A percentile compares a stretch with the other conserved stretches of the same genome.
These are phyloP conservation scores for Elaeis oleifera DNA, from an alignment of 202 grass and related monocot species.

Conservation along the genomic window DNA sequence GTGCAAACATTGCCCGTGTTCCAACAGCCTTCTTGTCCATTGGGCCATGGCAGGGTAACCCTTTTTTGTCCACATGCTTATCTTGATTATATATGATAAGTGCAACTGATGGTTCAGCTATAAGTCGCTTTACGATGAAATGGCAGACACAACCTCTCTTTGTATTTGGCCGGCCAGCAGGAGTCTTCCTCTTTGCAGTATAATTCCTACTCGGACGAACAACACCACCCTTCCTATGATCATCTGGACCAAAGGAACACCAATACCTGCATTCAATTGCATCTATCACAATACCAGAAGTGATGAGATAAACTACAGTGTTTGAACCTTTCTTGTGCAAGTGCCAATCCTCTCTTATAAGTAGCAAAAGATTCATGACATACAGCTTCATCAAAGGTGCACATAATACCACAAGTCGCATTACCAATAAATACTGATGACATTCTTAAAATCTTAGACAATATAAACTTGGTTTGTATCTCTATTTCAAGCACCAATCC, in stretches of 20 bases:
- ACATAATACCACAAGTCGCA: too few relatives aligned
- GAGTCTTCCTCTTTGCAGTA: conserved; percentile 63
- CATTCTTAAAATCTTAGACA: too few relatives aligned
- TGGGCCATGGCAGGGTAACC: conserved; percentile 74
- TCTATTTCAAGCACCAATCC: too few relatives aligned
- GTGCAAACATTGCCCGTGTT: conserved; percentile 84
- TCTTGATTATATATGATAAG: conserved; percentile 97
- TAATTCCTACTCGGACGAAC: conserved; percentile 71
- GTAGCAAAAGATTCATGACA: too few relatives aligned
- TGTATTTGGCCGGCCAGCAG: conserved; percentile 85
- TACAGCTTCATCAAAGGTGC: too few relatives aligned
- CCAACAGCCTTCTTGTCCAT: conserved; percentile 78
- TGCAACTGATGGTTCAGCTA: conserved; percentile 82
- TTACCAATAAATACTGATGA: too few relatives aligned
- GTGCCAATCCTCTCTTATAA: too few relatives aligned
- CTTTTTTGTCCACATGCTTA: conserved; percentile 94
- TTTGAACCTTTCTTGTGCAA: too few relatives aligned
- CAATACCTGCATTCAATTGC: conserved; percentile 59
- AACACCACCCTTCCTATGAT: conserved; percentile 65
- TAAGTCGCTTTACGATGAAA: conserved; percentile 96
- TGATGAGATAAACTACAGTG: too few relatives aligned
- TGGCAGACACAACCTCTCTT: conserved; percentile 93
- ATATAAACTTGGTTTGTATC: too few relatives aligned
- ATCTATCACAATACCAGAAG: too few relatives aligned
- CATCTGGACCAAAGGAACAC: conserved; percentile 98